These are phyloP conservation scores for Alternaria novae-zelandiae DNA, from an alignment of 2,329 filamentous ascomycete species.

Conservation along the genomic window DNA sequence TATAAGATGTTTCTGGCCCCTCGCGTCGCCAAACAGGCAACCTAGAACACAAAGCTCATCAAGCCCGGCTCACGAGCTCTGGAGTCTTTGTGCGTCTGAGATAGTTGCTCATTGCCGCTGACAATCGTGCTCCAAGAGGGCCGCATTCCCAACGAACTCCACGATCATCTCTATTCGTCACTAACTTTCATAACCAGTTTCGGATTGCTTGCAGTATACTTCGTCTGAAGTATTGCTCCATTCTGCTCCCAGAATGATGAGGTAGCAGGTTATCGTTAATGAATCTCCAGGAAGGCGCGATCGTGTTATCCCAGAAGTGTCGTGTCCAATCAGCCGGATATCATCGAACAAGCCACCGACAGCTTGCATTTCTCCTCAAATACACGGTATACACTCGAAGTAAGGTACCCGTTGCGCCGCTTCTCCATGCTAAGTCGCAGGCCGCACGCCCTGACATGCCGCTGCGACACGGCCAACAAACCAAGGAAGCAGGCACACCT, in stretches of 20 bases:
- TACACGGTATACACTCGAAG: not conserved
- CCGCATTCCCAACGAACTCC: not conserved
- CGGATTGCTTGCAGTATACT: not conserved
- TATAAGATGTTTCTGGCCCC: constrained; percentile 53
- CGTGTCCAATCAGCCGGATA: not conserved
- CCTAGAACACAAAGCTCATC: not conserved
- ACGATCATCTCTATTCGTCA: not conserved
- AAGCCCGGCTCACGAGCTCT: not conserved
- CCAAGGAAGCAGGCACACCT: not conserved
- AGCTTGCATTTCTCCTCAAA: not conserved
- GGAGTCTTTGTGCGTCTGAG: not conserved
- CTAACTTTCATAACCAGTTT: not conserved
- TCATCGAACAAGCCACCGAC: not conserved
- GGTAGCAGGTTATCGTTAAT: not conserved
- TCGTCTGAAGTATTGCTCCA: not conserved
- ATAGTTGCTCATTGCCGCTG: not conserved
- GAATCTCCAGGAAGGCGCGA: not conserved
- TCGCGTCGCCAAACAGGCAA: not conserved
- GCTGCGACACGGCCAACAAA: not conserved
- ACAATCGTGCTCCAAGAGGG: not conserved
- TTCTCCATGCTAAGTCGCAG: not conserved
- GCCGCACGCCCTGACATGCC: constrained; percentile 12
- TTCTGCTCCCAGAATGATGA: not conserved
- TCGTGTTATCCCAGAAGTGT: not conserved
- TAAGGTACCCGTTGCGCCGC: not conserved